Evolutionary conservation across 768 basidiomycete species (phyloP).

Genomic region (Grammothele lineata): DNA sequence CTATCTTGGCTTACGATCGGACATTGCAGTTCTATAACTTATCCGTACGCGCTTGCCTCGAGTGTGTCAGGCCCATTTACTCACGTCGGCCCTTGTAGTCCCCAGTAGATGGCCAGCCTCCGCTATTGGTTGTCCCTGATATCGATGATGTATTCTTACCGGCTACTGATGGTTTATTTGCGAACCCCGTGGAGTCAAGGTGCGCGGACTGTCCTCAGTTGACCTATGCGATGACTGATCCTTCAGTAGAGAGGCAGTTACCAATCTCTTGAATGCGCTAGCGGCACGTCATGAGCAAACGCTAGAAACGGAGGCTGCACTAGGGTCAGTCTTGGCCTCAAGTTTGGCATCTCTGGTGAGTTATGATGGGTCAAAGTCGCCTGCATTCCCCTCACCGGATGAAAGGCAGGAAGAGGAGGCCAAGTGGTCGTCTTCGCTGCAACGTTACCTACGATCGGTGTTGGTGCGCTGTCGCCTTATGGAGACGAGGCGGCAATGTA

Average conservation of each 20-base stretch:
- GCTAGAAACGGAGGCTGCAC: constrained; percentile 50
- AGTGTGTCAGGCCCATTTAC: no score
- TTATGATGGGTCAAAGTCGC: background rate
- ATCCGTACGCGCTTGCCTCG: constrained; percentile 50
- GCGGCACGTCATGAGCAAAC: constrained; percentile 56
- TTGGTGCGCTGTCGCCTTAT: constrained; percentile 59
- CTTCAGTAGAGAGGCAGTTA: constrained; percentile 48
- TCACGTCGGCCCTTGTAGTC: constrained; percentile 26
- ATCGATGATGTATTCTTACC: constrained; percentile 93
- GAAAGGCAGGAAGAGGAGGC: constrained; percentile 67
- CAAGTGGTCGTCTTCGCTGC: constrained; percentile 72
- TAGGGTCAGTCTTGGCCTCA: constrained; percentile 75
- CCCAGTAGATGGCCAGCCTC: constrained; percentile 40
- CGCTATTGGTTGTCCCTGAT: constrained; percentile 82
- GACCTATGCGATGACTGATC: background rate
- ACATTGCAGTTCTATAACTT: constrained; percentile 87
- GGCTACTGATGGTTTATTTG: constrained; percentile 66
- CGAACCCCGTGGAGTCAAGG: constrained; percentile 68
- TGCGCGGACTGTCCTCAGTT: constrained; percentile 31
- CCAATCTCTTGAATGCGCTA: constrained; percentile 60
- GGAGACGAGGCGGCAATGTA: constrained; percentile 62
- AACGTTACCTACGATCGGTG: constrained; percentile 64
- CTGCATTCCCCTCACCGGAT: constrained; percentile 1
- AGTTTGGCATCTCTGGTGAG: constrained; percentile 53
- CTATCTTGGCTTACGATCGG: constrained; percentile 78